A percentile compares a stretch with the other conserved stretches of the same genome.
phyloP scores from a whole-genome alignment of 108 stramenopile species.

The Epithemia pelagica region DNA sequence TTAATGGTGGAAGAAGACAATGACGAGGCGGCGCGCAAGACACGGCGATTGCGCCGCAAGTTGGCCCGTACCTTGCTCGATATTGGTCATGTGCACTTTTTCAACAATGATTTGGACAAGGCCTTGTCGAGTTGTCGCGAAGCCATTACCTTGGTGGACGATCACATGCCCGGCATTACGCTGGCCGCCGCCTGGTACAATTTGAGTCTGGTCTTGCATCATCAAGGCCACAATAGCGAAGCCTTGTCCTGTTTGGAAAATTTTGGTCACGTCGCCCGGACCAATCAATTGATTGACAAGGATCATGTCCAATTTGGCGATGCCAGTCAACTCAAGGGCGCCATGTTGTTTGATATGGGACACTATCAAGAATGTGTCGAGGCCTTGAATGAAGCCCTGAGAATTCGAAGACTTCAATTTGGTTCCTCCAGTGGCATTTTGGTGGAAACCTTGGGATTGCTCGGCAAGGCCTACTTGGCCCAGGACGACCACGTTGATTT shows the following conservation, averaged over 20 bases:
- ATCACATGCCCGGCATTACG: constrained; percentile 7
- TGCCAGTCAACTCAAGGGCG: constrained; percentile 8
- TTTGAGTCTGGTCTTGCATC: constrained; percentile 1
- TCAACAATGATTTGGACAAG: constrained; percentile 10
- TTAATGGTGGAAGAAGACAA: not conserved
- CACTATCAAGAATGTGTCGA: constrained; percentile 52
- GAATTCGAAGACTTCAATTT: constrained; percentile 1
- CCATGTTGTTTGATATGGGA: constrained; percentile 10
- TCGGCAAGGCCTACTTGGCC: constrained; percentile 11
- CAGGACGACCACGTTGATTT: constrained; percentile 11
- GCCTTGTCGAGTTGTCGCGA: constrained; percentile 8
- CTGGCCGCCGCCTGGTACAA: constrained; percentile 18
- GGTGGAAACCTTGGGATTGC: constrained; percentile 3
- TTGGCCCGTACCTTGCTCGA: constrained; percentile 11
- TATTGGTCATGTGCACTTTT: constrained; percentile 19
- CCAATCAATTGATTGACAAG: not conserved
- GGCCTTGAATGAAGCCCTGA: constrained; percentile 28
- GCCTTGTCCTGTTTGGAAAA: constrained; percentile 12
- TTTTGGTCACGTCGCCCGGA: constrained; percentile 1
- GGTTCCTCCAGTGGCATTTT: not conserved
- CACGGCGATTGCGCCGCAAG: constrained; percentile 5
- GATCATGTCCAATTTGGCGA: constrained; percentile 4
- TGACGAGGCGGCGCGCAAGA: not conserved
- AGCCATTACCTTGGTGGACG: constrained; percentile 7
- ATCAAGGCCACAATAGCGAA: constrained; percentile 7